These are phyloP conservation scores for Leptosphaerulina australis DNA, from an alignment of 2,329 filamentous ascomycete genomes.

Conservation along the genomic window DNA sequence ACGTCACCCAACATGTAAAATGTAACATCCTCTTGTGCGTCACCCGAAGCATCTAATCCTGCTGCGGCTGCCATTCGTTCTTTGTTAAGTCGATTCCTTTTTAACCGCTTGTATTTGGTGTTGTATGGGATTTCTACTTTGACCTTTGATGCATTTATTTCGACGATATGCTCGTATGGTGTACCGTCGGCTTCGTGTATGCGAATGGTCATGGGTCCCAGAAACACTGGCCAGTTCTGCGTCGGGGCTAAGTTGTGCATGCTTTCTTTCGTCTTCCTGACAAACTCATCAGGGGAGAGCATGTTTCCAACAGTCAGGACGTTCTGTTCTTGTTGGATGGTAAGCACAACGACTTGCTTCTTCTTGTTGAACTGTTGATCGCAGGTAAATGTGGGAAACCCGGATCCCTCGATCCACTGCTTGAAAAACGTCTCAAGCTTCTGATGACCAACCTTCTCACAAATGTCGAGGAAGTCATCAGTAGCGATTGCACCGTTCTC, in stretches of 20 bases:
- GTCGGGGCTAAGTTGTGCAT: conserved; percentile 71
- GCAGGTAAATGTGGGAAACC: conserved; percentile 86
- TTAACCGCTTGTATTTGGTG: conserved; percentile 97
- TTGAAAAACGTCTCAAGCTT: conserved; percentile 90
- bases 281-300: conserved; percentile 75
- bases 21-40: conserved; percentile 75
- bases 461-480: conserved; percentile 78
- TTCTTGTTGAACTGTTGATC: conserved; percentile 97
- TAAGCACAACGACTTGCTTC: conserved; percentile 90
- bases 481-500: conserved; percentile 72
- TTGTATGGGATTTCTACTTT: conserved; percentile 97
- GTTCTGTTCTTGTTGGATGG: conserved; percentile 69
- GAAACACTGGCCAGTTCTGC: conserved; percentile 79
- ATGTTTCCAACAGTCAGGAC: conserved; percentile 34
- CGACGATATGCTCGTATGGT: conserved; percentile 96
- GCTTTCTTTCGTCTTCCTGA: conserved; percentile 83
- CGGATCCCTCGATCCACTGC: conserved; percentile 88
- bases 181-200: conserved; percentile 98
- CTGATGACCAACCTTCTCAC: conserved; percentile 86
- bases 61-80: conserved; percentile 71
- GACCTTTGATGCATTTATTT: conserved; percentile 84
- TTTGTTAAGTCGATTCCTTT: conserved; percentile 82
- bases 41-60: conserved; percentile 67
- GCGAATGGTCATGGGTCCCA: conserved; percentile 94
- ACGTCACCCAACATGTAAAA: conserved; percentile 93